Base-by-base conservation (phyloP, 805 yeast species). In the Wickerhamiella musiphila region DNA sequence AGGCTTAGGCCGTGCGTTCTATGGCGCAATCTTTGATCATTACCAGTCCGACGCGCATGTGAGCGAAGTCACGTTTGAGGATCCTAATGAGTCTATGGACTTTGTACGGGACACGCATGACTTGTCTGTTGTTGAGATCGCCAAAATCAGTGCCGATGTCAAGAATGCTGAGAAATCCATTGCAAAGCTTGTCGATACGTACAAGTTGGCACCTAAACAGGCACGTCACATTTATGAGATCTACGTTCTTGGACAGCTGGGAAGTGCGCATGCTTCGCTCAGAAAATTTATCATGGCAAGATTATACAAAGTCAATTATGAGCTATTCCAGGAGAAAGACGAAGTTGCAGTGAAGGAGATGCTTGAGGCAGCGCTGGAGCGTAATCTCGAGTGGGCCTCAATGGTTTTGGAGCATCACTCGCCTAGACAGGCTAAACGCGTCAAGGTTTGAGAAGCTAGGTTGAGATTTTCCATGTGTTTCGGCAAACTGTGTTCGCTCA, bases 1-100 rank as follows among this genome's bases (percentile, higher is more conserved):
- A 29, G 69, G 73, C 0, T 70, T 81, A 33, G 98, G 98, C 2
- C 36, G 40, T 1, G 51, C 54, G 12, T 53, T 86, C 18, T 86
- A 86, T 50, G 54, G 60, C 8, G 38, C 63, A 0, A 53, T 90
- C 6, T 61, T 67, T 34, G 57, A 62, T 2, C 39, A 51, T 28
- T 82, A 93, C 78, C 43, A 60, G 3, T 41, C 46, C 0, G 77
- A 78, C 40, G 46, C 50, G 0, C 37, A 47, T 2, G 69, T 83
- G 16, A 54, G 57, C 21, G 93, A 84, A 44, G 65, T 90, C 24
- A 81, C 86, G 0, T 82, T 90, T 4, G 96, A 90, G 51, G 98
- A 90, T 51, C 96, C 96, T 3, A 78, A 77, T 47, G 94, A 83
- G 49, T 70, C 71, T 22, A 86, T 90, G 55, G 98, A 90, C 48